Base-by-base conservation (phyloP, 805 yeast genomes). In the Tetrapisispora arboricola region DNA sequence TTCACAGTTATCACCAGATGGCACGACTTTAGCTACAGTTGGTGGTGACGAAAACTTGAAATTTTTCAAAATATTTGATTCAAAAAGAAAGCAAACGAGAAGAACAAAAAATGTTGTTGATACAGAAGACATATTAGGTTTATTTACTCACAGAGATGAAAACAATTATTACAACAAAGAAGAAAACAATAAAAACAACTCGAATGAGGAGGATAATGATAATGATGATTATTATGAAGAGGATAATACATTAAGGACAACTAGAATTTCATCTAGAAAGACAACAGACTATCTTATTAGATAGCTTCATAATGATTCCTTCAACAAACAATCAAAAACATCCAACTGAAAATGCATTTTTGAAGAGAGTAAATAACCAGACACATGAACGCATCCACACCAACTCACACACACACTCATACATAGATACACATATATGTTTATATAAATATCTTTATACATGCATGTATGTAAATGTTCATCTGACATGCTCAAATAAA, bases 11-110 rank as follows among this genome's bases (percentile, higher is more conserved):
- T 83, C 95, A 19, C 96, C 96, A 3, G 96, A 92, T 63, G 84
- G 83, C 13, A 75, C 84, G 39, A 84, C 94, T 0, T 65, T 92
- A 41, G 97, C 95, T 1, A 92, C 98, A 0, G 87, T 88, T 35
- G 94, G 96, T 2, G 94, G 95, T 11, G 97, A 92, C 62, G 98
- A 92, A 60, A 90, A 87, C 63, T 71, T 92, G 56, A 90, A 92
- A 64, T 92, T 92, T 64, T 92, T 94, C 88, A 81, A 84, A 49
- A 70, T 92, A 18, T 90, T 87, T 61, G 96, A 90, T 53, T 61
- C 47, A 58, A 63, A 49, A 61, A 67, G 49, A 55, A 61, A 54
- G 57, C 54, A 46, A 53, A 59, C 43, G 57, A 68, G 47, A 60
- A 60, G 54, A 57, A 55, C 47, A 53, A 62, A 46, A 45, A 51